These are phyloP conservation scores for Triticum urartu DNA, from an alignment of 176 grass and related monocot species.

Conservation along the genomic window DNA sequence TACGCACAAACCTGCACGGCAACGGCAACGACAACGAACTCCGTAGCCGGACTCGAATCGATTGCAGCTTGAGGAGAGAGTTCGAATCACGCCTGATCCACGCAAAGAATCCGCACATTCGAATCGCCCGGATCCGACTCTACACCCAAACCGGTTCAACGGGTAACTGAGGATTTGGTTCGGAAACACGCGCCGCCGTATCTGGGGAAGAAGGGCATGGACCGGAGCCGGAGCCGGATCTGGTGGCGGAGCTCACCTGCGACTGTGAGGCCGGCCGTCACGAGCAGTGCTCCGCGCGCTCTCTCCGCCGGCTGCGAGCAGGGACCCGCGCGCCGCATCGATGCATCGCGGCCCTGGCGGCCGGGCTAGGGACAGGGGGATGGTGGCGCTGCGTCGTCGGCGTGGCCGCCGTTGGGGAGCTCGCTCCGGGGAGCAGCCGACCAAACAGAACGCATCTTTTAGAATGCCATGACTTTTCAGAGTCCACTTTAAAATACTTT, in stretches of 20 bases:
- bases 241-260: background rate
- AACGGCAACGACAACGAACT: background rate
- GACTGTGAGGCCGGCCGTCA: background rate
- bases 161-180: background rate
- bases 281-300: no score
- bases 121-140: background rate
- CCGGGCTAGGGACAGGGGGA: background rate
- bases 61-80: background rate
- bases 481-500: no score
- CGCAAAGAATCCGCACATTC: background rate
- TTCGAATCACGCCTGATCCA: background rate
- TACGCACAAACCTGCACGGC: background rate
- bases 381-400: no score
- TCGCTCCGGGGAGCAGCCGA: background rate
- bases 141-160: background rate
- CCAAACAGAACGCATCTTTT: no score
- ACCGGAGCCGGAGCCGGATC: background rate
- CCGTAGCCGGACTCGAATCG: background rate
- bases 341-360: background rate
- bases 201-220: background rate
- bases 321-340: no score
- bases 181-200: background rate
- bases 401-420: background rate
- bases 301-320: background rate
- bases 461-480: no score